Conservation (phyloP, 2,329 filamentous ascomycete species). For the Aspergillus novoparasiticus region DNA sequence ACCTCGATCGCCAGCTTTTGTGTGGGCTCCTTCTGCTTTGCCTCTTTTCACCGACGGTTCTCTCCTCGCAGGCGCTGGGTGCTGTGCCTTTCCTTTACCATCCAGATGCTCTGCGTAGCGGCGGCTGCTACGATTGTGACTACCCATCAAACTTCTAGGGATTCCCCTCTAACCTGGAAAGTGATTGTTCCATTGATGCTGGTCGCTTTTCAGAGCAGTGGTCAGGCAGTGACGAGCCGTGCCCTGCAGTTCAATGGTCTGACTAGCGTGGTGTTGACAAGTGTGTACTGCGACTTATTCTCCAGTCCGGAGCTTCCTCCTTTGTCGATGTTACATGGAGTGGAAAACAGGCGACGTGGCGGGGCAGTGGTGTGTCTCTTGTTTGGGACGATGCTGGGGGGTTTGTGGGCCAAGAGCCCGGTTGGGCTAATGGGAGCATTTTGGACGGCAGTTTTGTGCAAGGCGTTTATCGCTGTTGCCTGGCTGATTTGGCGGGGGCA, state of each 20-base stretch:
- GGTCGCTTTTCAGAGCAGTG: slow-evolving; percentile 75
- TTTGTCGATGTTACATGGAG: slow-evolving; percentile 16
- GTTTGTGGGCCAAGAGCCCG: slow-evolving; percentile 55
- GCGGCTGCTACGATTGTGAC: slow-evolving; percentile 59
- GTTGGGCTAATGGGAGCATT: slow-evolving; percentile 57
- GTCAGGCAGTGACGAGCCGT: slow-evolving; percentile 74
- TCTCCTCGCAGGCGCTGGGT: slow-evolving; percentile 47
- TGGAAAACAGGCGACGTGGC: slow-evolving; percentile 56
- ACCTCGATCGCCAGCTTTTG: slow-evolving; percentile 72
- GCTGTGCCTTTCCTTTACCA: slow-evolving; percentile 54
- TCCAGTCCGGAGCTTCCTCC: slow-evolving; percentile 61
- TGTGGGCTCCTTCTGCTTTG: slow-evolving; percentile 71
- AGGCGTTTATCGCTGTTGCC: slow-evolving; percentile 57
- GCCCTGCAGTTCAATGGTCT: slow-evolving; percentile 70
- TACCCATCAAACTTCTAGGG: slow-evolving; percentile 49
- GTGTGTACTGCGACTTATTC: slow-evolving; percentile 79
- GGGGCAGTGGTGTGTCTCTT: slow-evolving; percentile 56
- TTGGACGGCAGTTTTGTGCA: slow-evolving; percentile 63
- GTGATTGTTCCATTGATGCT: slow-evolving; percentile 69
- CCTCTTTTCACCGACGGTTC: slow-evolving; percentile 64
- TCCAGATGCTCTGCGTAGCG: slow-evolving; percentile 56
- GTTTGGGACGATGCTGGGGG: slow-evolving; percentile 57
- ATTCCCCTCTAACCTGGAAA: slow-evolving; percentile 52
- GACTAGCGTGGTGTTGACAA: slow-evolving; percentile 78
- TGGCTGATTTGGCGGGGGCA: slow-evolving; percentile 66